phyloP scores from a whole-genome alignment of 306 rosid genomes.

The Begonia peltatifolia region DNA sequence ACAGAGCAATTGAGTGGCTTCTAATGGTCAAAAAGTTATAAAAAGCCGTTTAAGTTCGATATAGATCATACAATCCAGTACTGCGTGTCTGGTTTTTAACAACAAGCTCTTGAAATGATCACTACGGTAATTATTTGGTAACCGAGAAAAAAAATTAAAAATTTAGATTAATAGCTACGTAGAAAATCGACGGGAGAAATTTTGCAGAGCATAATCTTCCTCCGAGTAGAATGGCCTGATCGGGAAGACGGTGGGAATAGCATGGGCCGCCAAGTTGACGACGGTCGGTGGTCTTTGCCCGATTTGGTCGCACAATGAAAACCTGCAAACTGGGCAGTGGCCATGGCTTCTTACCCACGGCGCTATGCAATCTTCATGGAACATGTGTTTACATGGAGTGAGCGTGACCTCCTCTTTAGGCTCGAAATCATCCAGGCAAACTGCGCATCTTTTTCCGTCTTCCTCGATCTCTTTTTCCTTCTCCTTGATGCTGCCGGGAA shows the following conservation, averaged over 20 bases:
- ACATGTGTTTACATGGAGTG: conserved; percentile 83
- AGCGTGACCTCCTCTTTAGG: conserved; percentile 43
- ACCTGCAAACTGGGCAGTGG: conserved; percentile 73
- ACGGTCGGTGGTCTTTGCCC: conserved; percentile 10
- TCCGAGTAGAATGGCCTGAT: conserved; percentile 12
- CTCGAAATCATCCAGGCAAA: conserved; percentile 78
- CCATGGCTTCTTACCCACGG: conserved; percentile 60
- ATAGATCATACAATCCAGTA: too few species aligned
- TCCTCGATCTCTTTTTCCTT: conserved; percentile 19
- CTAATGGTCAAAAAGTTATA: too few species aligned
- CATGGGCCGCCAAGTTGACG: neutral
- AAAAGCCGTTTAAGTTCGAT: too few species aligned
- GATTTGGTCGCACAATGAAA: conserved; percentile 21
- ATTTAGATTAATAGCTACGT: neutral
- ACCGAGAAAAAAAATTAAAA: too few species aligned
- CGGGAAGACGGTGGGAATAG: too few species aligned
- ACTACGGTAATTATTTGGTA: too few species aligned
- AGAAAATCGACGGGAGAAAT: conserved; percentile 2
- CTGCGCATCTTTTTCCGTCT: conserved; percentile 40
- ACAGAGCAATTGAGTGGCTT: too few species aligned
- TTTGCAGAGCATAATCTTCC: conserved; percentile 20
- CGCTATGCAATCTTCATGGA: conserved; percentile 72
- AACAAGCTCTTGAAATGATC: too few species aligned
- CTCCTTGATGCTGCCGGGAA: conserved; percentile 7
- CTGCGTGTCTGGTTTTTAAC: too few species aligned